Conservation (phyloP, 306 rosid genomes). For the Coriaria nepalensis region DNA sequence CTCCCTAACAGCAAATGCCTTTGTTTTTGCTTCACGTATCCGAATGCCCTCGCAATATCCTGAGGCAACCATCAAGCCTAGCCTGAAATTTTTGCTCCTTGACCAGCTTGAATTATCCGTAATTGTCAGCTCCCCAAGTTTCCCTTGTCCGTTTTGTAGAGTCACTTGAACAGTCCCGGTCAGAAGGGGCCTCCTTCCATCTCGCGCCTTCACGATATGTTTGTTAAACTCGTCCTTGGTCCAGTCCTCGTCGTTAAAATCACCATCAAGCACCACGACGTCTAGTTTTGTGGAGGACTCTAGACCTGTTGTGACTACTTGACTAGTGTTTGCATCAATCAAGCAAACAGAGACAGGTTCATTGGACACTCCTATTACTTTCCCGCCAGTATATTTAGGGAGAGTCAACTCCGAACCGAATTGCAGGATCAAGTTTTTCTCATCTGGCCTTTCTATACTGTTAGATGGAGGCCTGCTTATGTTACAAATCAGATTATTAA, state of each 20-base stretch:
- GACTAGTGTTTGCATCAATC: constrained; percentile 42
- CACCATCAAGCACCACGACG: constrained; percentile 88
- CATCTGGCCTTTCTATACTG: constrained; percentile 78
- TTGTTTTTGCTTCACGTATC: constrained; percentile 82
- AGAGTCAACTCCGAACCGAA: constrained; percentile 68
- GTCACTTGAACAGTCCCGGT: constrained; percentile 73
- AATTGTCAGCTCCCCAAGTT: constrained; percentile 67
- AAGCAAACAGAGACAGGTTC: constrained; percentile 73
- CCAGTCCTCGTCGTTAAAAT: constrained; percentile 83
- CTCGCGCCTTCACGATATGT: constrained; percentile 84
- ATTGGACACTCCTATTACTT: constrained; percentile 92
- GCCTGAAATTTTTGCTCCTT: constrained; percentile 87
- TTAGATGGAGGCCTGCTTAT: constrained; percentile 65
- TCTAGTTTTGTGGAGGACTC: constrained; percentile 64
- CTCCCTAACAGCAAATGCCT: constrained; percentile 85
- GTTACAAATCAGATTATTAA: no score
- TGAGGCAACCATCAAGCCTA: constrained; percentile 64
- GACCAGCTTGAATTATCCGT: constrained; percentile 96
- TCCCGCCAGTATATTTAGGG: constrained; percentile 90
- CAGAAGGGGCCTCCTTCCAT: constrained; percentile 82
- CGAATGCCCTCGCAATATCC: constrained; percentile 63
- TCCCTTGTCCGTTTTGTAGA: constrained; percentile 88
- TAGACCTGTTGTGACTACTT: constrained; percentile 50
- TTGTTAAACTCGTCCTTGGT: constrained; percentile 65
- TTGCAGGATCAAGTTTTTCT: constrained; percentile 56